Evolutionary conservation across 345 rosid species (phyloP).

Genomic region (Isatis tinctoria): DNA sequence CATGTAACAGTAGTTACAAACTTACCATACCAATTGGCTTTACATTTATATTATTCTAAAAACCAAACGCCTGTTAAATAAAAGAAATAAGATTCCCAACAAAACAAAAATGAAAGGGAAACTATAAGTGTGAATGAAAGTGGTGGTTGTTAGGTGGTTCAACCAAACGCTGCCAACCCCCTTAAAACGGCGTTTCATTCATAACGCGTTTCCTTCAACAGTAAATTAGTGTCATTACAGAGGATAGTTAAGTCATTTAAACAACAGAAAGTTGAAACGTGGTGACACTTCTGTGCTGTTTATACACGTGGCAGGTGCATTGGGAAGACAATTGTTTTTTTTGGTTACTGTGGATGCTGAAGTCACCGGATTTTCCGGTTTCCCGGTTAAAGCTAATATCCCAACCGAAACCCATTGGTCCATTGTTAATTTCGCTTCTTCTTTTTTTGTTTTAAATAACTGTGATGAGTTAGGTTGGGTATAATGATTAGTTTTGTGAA

Average conservation of each 20-base stretch:
- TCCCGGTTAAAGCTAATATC: constrained; percentile 30
- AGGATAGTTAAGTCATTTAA: constrained; percentile 15
- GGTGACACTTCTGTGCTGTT: constrained; percentile 22
- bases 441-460: constrained; percentile 6
- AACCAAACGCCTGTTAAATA: not conserved
- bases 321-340: constrained; percentile 29
- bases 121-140: constrained; percentile 53
- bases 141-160: constrained; percentile 96
- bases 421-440: constrained; percentile 4
- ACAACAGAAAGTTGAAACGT: constrained; percentile 39
- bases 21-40: not conserved
- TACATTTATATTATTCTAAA: not conserved
- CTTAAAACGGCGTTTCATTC: constrained; percentile 50
- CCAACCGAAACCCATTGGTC: constrained; percentile 28
- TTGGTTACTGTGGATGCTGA: constrained; percentile 31
- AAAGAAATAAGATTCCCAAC: constrained; percentile 11
- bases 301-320: constrained; percentile 40
- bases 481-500: constrained; percentile 53
- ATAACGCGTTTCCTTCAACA: constrained; percentile 38
- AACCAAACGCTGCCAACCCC: constrained; percentile 89
- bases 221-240: constrained; percentile 19
- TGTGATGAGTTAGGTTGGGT: constrained; percentile 37
- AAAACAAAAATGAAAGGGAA: constrained; percentile 10
- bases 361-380: constrained; percentile 37
- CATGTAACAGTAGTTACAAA: not conserved